These are phyloP conservation scores for Coccinonectria pachysandricola DNA, from an alignment of 2,329 filamentous ascomycete genomes.

Conservation along the genomic window DNA sequence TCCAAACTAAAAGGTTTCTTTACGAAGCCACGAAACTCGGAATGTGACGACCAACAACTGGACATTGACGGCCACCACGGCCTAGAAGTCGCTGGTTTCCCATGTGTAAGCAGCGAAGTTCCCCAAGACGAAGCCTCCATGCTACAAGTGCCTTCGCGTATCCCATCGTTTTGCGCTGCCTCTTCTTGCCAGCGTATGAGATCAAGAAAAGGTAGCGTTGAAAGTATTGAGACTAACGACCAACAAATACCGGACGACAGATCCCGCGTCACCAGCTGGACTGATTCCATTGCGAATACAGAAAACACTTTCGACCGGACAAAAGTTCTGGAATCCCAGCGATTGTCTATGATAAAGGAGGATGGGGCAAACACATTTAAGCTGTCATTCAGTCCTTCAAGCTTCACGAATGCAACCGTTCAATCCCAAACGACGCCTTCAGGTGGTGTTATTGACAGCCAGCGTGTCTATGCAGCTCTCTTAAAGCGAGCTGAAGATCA, in stretches of 20 bases:
- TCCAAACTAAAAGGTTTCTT: constrained; percentile 44
- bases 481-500: constrained; percentile 46
- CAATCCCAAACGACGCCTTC: constrained; percentile 16
- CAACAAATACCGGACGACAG: constrained; percentile 36
- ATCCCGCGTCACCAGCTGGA: constrained; percentile 66
- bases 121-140: constrained; percentile 37
- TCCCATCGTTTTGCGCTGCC: constrained; percentile 40
- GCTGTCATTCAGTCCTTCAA: constrained; percentile 27
- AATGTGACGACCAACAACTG: constrained; percentile 3
- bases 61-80: constrained; percentile 6
- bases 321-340: constrained; percentile 41
- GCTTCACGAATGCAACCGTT: constrained; percentile 3
- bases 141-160: constrained; percentile 35
- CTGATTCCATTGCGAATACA: constrained; percentile 49
- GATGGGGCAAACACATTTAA: constrained; percentile 29
- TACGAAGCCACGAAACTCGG: constrained; percentile 13
- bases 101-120: no score
- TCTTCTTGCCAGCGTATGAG: constrained; percentile 35
- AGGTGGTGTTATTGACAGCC: constrained; percentile 37
- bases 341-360: constrained; percentile 56
- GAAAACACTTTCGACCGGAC: constrained; percentile 32
- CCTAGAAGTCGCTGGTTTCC: no score
- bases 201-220: constrained; percentile 46
- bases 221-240: constrained; percentile 34
- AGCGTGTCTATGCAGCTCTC: constrained; percentile 54